Percentiles rank a stretch among this genome's conserved stretches.
Conservation (phyloP, 805 yeast genomes). For the Teunomyces stri region DNA sequence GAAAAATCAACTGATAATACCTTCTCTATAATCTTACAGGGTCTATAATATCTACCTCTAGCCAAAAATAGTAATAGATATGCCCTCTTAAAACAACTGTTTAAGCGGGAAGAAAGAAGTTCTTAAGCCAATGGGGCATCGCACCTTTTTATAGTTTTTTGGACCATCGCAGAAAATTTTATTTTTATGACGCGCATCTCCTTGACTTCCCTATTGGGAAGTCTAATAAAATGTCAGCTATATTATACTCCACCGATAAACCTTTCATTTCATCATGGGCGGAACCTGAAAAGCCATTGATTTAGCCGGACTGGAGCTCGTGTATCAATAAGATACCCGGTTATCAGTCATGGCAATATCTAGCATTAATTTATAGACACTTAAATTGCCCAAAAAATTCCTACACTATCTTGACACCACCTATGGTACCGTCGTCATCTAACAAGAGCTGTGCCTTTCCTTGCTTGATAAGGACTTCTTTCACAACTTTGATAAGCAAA, state of each 20-base stretch:
- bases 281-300: slow-evolving; percentile 12
- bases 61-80: slow-evolving; percentile 12
- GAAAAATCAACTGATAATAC: background rate
- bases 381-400: background rate
- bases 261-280: background rate
- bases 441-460: slow-evolving; percentile 73
- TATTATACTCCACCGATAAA: slow-evolving; percentile 10
- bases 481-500: slow-evolving; percentile 52
- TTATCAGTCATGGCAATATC: background rate
- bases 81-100: slow-evolving; percentile 43
- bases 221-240: slow-evolving; percentile 6
- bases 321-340: slow-evolving; percentile 5
- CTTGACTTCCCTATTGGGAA: slow-evolving; percentile 5
- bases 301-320: slow-evolving; percentile 2
- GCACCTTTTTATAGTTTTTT: slow-evolving; percentile 11
- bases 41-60: slow-evolving; percentile 1
- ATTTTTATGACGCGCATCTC: slow-evolving; percentile 1
- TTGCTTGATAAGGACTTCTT: slow-evolving; percentile 55
- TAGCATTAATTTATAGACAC: background rate
- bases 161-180: slow-evolving; percentile 2
- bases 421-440: slow-evolving; percentile 62
- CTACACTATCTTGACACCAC: slow-evolving; percentile 73
- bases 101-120: slow-evolving; percentile 47
- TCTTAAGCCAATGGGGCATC: slow-evolving; percentile 1
- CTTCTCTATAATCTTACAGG: slow-evolving; percentile 2